Evolutionary conservation across 805 yeast genomes (phyloP).

Genomic region (Candida jianshihensis): DNA sequence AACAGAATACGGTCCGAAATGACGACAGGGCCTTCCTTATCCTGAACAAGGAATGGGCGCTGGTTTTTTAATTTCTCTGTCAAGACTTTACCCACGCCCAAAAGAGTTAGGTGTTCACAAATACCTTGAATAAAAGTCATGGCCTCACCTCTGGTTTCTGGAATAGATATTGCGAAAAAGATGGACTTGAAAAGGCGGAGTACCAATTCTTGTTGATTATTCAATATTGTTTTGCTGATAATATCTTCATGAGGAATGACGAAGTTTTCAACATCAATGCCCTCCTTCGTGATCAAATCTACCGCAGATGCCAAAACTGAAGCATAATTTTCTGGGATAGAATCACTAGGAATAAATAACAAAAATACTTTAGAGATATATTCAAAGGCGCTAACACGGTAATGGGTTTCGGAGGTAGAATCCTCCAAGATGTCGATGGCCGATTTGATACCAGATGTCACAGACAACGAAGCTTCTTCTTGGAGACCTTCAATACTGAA

Average conservation of each 20-base stretch:
- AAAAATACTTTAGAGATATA: constrained; percentile 61
- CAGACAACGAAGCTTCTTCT: constrained; percentile 57
- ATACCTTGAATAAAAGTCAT: constrained; percentile 51
- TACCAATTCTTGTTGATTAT: constrained; percentile 59
- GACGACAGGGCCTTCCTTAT: constrained; percentile 69
- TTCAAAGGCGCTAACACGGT: constrained; percentile 70
- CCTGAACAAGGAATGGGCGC: constrained; percentile 65
- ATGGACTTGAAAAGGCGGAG: constrained; percentile 59
- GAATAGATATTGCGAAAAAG: constrained; percentile 70
- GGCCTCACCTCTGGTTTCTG: constrained; percentile 68
- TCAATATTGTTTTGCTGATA: constrained; percentile 42
- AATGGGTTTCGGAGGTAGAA: constrained; percentile 46
- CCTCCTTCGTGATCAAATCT: constrained; percentile 31
- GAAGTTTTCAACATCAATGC: constrained; percentile 22
- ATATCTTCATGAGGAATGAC: constrained; percentile 34
- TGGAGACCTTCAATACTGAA: constrained; percentile 66
- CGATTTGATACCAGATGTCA: constrained; percentile 76
- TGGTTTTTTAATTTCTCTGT: constrained; percentile 60
- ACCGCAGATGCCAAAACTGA: constrained; percentile 44
- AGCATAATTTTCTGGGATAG: constrained; percentile 34
- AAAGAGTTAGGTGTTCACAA: constrained; percentile 71
- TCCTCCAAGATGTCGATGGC: constrained; percentile 75
- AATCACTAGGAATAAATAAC: constrained; percentile 47
- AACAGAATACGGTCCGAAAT: constrained; percentile 65
- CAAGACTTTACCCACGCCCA: constrained; percentile 70